Percentiles rank a stretch among this genome's conserved stretches.
phyloP scores from a whole-genome alignment of 371 early-diverging fungal genomes.

The Saksenaea oblongispora region DNA sequence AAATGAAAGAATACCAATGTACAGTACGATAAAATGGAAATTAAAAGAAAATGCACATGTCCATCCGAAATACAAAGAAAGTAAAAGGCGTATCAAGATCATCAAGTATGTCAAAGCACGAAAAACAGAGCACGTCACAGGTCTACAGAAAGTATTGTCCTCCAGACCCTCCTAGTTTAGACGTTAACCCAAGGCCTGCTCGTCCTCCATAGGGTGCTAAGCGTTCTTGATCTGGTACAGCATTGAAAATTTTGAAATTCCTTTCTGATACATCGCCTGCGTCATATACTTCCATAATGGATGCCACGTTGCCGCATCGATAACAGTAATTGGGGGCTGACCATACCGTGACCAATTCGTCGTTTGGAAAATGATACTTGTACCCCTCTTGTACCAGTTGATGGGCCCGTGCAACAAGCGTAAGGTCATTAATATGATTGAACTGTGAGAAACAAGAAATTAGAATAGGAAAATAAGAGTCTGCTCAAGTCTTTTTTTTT shows the following conservation, averaged over 20 bases:
- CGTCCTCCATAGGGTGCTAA: slow-evolving; percentile 28
- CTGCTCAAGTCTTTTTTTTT: neutral
- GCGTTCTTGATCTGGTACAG: slow-evolving; percentile 91
- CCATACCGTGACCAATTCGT: slow-evolving; percentile 99
- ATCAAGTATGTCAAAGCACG: neutral
- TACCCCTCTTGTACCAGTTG: slow-evolving; percentile 99
- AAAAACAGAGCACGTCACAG: neutral
- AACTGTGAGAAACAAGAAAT: slow-evolving; percentile 64
- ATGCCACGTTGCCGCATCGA: slow-evolving; percentile 98
- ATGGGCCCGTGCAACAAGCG: slow-evolving; percentile 98
- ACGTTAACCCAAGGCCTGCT: slow-evolving; percentile 23
- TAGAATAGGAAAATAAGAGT: neutral
- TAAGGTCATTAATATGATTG: slow-evolving; percentile 96
- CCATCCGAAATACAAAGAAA: slow-evolving; percentile 2
- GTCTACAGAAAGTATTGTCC: slow-evolving; percentile 52
- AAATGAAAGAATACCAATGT: slow-evolving; percentile 3
- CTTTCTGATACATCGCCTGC: slow-evolving; percentile 73
- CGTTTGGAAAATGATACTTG: slow-evolving; percentile 96
- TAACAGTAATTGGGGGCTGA: slow-evolving; percentile 99
- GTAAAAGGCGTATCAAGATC: neutral
- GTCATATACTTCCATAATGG: slow-evolving; percentile 94
- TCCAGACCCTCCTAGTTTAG: slow-evolving; percentile 38
- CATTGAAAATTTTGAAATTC: slow-evolving; percentile 93
- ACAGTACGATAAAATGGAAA: slow-evolving; percentile 1
- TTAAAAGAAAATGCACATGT: neutral